A percentile compares a stretch with the other conserved stretches of the same genome.
Conservation (phyloP, 2,329 filamentous ascomycete species). For the Pseudocercospora eumusae region DNA sequence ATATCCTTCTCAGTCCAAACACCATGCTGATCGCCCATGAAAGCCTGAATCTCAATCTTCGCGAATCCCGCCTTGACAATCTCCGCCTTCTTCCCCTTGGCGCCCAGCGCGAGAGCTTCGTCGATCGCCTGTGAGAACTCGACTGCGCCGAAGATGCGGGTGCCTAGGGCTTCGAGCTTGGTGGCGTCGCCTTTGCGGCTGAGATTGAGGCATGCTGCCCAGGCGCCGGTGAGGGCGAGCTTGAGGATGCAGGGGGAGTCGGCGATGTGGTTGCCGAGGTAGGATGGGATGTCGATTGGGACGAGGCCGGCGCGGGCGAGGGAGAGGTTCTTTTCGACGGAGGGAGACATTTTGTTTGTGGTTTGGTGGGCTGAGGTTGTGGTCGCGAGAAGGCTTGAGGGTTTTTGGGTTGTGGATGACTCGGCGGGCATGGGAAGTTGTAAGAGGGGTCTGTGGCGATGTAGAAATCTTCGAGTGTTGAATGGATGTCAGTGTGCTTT, state of each 20-base stretch:
- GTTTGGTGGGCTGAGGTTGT: background rate
- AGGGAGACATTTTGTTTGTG: background rate
- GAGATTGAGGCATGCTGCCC: conserved; percentile 12
- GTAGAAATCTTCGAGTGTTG: background rate
- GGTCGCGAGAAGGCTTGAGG: background rate
- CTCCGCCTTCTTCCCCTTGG: background rate
- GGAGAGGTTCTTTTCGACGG: background rate
- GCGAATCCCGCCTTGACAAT: conserved; percentile 2
- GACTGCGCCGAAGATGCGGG: conserved; percentile 6
- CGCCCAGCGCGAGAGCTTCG: background rate
- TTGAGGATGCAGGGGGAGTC: background rate
- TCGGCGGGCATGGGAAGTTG: background rate
- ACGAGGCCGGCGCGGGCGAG: background rate
- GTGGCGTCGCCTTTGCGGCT: conserved; percentile 21
- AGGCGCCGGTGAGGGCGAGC: conserved; percentile 12
- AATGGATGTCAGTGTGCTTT: background rate
- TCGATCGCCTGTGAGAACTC: background rate
- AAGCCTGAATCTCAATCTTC: conserved; percentile 6
- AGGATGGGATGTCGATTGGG: background rate
- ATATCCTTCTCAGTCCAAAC: background rate
- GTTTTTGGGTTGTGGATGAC: background rate
- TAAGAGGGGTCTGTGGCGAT: background rate
- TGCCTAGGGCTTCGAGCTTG: conserved; percentile 12
- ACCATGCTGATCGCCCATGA: conserved; percentile 8
- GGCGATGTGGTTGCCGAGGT: conserved; percentile 3